Conservation (phyloP, 2,329 filamentous ascomycete genomes). For the Trematosphaeria pertusa region DNA sequence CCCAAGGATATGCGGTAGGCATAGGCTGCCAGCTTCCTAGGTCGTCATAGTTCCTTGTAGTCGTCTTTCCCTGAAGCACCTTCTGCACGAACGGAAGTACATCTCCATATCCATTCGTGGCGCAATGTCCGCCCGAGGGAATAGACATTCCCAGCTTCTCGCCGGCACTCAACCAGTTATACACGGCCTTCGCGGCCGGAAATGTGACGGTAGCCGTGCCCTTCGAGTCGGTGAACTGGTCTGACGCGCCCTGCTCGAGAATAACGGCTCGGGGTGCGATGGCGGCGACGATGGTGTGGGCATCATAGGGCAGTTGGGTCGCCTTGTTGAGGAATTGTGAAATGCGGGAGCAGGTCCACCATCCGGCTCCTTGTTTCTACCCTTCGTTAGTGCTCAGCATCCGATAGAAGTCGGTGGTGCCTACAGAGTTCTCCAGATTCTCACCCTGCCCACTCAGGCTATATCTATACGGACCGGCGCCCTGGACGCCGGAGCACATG, state of each 20-base stretch:
- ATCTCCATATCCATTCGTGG: conserved; percentile 57
- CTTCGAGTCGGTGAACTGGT: conserved; percentile 58
- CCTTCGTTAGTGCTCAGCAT: conserved; percentile 7
- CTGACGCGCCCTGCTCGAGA: conserved; percentile 46
- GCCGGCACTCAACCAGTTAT: conserved; percentile 40
- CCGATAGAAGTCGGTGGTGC: not conserved
- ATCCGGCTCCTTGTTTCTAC: conserved; percentile 42
- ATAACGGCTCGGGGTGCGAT: conserved; percentile 45
- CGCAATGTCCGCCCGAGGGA: conserved; percentile 57
- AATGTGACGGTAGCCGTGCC: conserved; percentile 51
- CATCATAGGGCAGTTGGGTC: conserved; percentile 42
- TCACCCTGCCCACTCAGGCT: conserved; percentile 54
- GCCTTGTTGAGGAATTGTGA: conserved; percentile 42
- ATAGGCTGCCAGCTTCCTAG: conserved; percentile 54
- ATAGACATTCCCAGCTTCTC: conserved; percentile 55
- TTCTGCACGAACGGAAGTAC: conserved; percentile 59
- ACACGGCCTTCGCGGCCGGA: conserved; percentile 43
- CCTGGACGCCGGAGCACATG: conserved; percentile 45
- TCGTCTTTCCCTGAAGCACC: conserved; percentile 55
- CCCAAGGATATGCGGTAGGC: conserved; percentile 57
- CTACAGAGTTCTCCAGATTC: conserved; percentile 50
- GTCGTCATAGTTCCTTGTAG: conserved; percentile 56
- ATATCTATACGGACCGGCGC: conserved; percentile 46
- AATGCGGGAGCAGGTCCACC: conserved; percentile 46
- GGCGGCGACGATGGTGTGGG: conserved; percentile 46